Conservation (phyloP, 2,329 filamentous ascomycete species). For the Diplodia mutila region DNA sequence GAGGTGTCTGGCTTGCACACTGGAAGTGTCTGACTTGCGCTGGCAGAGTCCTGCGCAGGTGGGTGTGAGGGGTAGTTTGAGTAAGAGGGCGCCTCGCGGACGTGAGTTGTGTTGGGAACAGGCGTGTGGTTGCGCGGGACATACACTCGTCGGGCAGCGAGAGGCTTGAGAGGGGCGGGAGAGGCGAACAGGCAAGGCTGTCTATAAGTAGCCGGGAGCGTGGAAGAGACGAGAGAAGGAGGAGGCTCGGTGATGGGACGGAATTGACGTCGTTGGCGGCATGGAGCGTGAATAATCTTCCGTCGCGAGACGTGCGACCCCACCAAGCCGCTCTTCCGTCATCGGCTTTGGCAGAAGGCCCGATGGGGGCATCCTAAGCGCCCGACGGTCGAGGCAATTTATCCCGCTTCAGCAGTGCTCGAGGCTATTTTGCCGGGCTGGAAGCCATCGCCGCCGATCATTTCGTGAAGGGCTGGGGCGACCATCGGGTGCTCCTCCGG, state of each 20-base stretch:
- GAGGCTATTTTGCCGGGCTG: background rate
- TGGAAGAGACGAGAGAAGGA: background rate
- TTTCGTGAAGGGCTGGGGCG: background rate
- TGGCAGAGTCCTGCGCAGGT: background rate
- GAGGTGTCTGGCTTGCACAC: background rate
- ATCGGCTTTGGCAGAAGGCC: slow-evolving; percentile 20
- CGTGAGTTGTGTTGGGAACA: slow-evolving; percentile 8
- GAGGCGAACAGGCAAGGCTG: background rate
- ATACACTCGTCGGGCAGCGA: slow-evolving; percentile 22
- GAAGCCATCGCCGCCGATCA: background rate
- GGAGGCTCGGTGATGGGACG: background rate
- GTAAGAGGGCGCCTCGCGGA: slow-evolving; percentile 5
- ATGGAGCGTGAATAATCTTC: slow-evolving; percentile 23
- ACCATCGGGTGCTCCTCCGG: background rate
- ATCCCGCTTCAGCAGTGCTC: background rate
- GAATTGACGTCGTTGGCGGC: slow-evolving; percentile 23
- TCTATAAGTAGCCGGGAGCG: background rate
- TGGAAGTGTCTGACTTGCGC: background rate
- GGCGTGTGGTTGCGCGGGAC: slow-evolving; percentile 15
- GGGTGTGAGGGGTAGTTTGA: background rate
- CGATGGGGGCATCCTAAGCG: slow-evolving; percentile 10
- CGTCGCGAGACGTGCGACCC: slow-evolving; percentile 15
- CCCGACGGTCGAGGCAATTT: background rate
- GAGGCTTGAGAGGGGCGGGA: background rate
- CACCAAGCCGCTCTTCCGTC: slow-evolving; percentile 21